Evolutionary conservation across 2,329 filamentous ascomycete species (phyloP).

Genomic region (Penicillium sp.): DNA sequence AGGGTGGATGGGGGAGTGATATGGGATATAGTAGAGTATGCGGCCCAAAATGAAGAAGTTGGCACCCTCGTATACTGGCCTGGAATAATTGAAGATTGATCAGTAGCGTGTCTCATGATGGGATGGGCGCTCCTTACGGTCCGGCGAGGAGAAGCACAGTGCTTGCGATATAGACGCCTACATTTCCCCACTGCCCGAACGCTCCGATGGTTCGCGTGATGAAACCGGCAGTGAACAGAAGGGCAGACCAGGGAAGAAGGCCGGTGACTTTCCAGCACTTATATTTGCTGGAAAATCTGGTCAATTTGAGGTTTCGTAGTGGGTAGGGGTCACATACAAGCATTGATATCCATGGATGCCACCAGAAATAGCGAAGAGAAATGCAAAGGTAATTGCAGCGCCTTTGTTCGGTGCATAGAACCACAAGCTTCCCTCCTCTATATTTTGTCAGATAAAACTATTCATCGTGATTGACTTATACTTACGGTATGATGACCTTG

Average conservation of each 20-base stretch:
- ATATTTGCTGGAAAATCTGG: conserved; percentile 31
- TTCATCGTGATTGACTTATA: neutral
- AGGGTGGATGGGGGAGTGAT: conserved; percentile 52
- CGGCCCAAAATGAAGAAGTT: conserved; percentile 55
- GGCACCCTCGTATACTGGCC: conserved; percentile 43
- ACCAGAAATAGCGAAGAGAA: conserved; percentile 41
- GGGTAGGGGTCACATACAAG: conserved; percentile 22
- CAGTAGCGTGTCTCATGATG: neutral
- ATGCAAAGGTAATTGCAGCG: conserved; percentile 41
- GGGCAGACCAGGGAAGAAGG: conserved; percentile 42
- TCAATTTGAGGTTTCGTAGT: neutral
- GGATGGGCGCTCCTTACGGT: conserved; percentile 29
- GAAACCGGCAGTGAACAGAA: conserved; percentile 42
- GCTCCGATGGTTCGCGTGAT: conserved; percentile 37
- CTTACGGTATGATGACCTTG: conserved; percentile 30
- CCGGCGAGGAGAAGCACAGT: conserved; percentile 41
- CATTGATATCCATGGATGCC: conserved; percentile 40
- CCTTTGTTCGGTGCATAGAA: conserved; percentile 45
- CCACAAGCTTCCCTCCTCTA: conserved; percentile 39
- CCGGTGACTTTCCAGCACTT: conserved; percentile 44
- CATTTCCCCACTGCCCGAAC: conserved; percentile 36
- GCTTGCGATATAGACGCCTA: conserved; percentile 40
- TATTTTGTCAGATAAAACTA: conserved; percentile 8
- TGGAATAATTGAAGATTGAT: conserved; percentile 6
- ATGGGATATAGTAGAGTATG: conserved; percentile 51